These are phyloP conservation scores for Thielaviopsis populi DNA, from an alignment of 2,329 filamentous ascomycete genomes.

Conservation along the genomic window DNA sequence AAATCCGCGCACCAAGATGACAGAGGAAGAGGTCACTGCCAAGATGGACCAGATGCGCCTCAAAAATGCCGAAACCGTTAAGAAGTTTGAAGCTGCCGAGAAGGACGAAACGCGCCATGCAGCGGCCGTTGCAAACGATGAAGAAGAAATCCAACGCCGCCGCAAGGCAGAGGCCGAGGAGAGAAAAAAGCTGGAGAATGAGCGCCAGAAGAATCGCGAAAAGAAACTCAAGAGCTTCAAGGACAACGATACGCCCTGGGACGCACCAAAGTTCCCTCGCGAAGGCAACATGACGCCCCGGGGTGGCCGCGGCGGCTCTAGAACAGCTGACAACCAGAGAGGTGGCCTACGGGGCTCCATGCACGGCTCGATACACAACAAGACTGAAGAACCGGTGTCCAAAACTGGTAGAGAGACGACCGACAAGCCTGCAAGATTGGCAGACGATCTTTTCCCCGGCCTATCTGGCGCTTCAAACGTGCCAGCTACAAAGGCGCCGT, in stretches of 20 bases:
- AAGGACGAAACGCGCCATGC: constrained; percentile 42
- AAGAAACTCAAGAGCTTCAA: constrained; percentile 45
- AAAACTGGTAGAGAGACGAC: not conserved
- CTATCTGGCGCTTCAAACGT: constrained; percentile 6
- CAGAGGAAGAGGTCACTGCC: constrained; percentile 40
- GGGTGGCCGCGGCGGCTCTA: constrained; percentile 23
- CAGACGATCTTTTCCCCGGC: constrained; percentile 9
- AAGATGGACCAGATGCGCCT: constrained; percentile 49
- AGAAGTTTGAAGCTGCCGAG: constrained; percentile 43
- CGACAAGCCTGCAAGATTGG: not conserved
- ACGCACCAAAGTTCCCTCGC: constrained; percentile 38
- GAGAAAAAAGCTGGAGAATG: constrained; percentile 36
- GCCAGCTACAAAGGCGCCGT: constrained; percentile 6
- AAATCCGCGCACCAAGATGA: constrained; percentile 45
- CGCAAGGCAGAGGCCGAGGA: constrained; percentile 38
- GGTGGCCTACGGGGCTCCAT: constrained; percentile 23
- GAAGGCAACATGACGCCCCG: constrained; percentile 24
- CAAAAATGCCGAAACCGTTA: constrained; percentile 40
- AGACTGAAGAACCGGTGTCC: not conserved
- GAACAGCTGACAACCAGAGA: constrained; percentile 21
- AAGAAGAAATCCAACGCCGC: constrained; percentile 40
- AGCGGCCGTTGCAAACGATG: constrained; percentile 37
- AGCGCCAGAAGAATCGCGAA: constrained; percentile 44
- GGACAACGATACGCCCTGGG: constrained; percentile 40
- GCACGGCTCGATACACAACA: constrained; percentile 21